phyloP scores from a whole-genome alignment of 768 basidiomycete species.

The Pholiota conissans region DNA sequence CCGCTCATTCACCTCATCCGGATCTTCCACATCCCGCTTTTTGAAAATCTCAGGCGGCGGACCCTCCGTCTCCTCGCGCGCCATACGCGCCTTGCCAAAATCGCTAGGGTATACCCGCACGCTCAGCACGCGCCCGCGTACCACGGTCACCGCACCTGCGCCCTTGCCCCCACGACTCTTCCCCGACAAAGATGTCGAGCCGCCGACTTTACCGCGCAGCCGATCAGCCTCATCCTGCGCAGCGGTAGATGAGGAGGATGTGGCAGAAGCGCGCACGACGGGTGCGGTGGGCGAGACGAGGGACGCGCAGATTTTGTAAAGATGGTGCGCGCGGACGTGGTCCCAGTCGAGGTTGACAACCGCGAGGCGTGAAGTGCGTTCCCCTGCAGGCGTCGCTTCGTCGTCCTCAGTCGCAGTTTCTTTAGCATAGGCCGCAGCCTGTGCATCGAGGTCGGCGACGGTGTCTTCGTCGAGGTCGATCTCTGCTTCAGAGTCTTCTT shows the following conservation, averaged over 20 bases:
- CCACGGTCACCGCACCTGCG: conserved; percentile 30
- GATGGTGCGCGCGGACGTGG: conserved; percentile 82
- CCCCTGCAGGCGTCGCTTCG: conserved; percentile 23
- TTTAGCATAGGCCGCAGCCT: conserved; percentile 62
- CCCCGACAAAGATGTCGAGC: not conserved
- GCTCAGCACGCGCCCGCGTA: conserved; percentile 67
- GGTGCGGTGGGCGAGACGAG: conserved; percentile 66
- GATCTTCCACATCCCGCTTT: conserved; percentile 45
- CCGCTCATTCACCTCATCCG: conserved; percentile 55
- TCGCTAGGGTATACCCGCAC: conserved; percentile 91
- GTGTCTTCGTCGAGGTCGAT: conserved; percentile 82
- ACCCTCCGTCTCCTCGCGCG: conserved; percentile 85
- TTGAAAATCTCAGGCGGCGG: conserved; percentile 86
- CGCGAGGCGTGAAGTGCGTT: conserved; percentile 72
- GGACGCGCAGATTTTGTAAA: conserved; percentile 92
- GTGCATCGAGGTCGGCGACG: conserved; percentile 71
- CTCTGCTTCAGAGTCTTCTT: conserved; percentile 49
- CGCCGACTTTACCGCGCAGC: not conserved
- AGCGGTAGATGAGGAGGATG: conserved; percentile 13
- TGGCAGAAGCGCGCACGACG: conserved; percentile 29
- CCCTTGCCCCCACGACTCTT: conserved; percentile 7
- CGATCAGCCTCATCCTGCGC: not conserved
- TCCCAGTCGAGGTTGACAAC: conserved; percentile 99
- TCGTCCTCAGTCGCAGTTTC: conserved; percentile 45
- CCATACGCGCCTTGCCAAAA: conserved; percentile 88